Evolutionary conservation across 768 basidiomycete genomes (phyloP).

Genomic region (Pilatotrama ljubarskyi): DNA sequence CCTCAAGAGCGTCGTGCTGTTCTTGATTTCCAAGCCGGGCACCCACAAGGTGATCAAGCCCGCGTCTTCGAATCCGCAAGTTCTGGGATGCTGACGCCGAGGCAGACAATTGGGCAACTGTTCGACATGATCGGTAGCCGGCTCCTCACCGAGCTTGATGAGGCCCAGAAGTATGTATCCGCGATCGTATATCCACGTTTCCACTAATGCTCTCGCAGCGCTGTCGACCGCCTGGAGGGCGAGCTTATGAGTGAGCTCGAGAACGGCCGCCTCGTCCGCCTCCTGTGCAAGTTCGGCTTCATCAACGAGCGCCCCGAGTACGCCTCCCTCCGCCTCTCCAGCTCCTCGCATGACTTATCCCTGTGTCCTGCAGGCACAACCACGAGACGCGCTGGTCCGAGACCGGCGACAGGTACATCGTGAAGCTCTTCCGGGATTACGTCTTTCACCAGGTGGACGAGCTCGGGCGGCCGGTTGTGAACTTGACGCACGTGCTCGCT

Average conservation of each 20-base stretch:
- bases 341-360: background rate
- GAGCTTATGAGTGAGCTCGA: constrained; percentile 89
- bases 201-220: constrained; percentile 42
- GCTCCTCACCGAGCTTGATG: constrained; percentile 79
- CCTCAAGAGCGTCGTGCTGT: constrained; percentile 77
- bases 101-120: constrained; percentile 73
- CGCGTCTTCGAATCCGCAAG: too few relatives aligned
- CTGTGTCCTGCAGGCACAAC: constrained; percentile 37
- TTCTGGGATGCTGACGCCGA: background rate
- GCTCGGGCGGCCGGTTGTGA: constrained; percentile 83
- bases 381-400: constrained; percentile 97
- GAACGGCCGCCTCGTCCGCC: constrained; percentile 86
- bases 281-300: constrained; percentile 94
- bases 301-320: constrained; percentile 99
- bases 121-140: constrained; percentile 77
- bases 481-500: constrained; percentile 86
- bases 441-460: constrained; percentile 98
- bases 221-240: constrained; percentile 76
- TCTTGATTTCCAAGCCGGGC: constrained; percentile 70
- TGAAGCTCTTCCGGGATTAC: constrained; percentile 97
- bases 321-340: constrained; percentile 32
- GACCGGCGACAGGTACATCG: constrained; percentile 95
- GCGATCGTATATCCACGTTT: background rate
- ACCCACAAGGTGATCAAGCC: constrained; percentile 69
- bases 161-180: constrained; percentile 66